Base-by-base conservation (phyloP, 306 rosid species). In the Lotus japonicus region DNA sequence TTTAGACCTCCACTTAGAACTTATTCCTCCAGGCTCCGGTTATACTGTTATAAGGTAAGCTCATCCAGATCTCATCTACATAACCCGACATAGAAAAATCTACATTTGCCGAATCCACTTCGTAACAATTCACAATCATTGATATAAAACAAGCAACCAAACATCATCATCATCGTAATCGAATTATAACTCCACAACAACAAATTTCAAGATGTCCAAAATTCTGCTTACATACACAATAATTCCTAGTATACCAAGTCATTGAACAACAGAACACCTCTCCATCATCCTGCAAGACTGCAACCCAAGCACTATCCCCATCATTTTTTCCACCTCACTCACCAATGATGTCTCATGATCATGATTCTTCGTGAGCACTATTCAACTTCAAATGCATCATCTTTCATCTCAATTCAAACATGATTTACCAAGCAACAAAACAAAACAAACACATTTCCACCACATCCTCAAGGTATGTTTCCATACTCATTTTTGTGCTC, bases 301-400 rank as follows among this genome's bases (percentile, higher is more conserved):
- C 56, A 77, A n/a, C 28, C 61, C 28, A 73, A 54, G 16, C 17
- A 65, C 7, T 23, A 57, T 64, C 77, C 52, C 54, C 77, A 74
- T 74, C 60, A 75, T 75, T 64, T 64, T 38, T 45, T 50, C 67
- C 73, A 63, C 77, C 65, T 48, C 75, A 64, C 9, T 70, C 57
- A 9, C 44, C 28, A 63, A 64, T 75, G 26, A 52, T 70, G 55
- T 38, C 49, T 63, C 77, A 63, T 76, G 1, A 35, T 35, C 13
- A 50, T 76, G 58, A 54, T 52, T 8, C 33, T 43, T 58, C 57
- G 55, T 21, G 19, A 49, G 12, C 19, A 66, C 2, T 2, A 6
- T 51, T 51, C 65, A 15, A 28, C 58, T 39, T n/a, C 51, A 17
- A 41, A 11, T 39, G 4, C 41, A 42, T 15, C 48, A 41, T 31